phyloP scores from a whole-genome alignment of 768 basidiomycete species.

The Lactarius sp. region DNA sequence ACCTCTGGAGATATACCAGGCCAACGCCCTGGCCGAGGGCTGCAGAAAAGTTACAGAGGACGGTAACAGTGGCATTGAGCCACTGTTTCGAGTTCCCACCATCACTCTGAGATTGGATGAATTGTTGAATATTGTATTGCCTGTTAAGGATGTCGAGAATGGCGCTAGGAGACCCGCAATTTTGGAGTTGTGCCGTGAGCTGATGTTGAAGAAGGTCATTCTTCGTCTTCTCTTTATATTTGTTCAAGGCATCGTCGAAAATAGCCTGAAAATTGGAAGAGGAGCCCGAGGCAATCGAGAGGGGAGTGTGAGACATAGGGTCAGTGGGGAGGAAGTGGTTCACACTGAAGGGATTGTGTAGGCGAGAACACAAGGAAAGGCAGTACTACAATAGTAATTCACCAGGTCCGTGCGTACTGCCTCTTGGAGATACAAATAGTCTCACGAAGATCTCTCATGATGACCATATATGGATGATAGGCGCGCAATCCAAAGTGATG shows the following conservation, averaged over 20 bases:
- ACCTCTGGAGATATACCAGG: background rate
- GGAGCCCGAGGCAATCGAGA: background rate
- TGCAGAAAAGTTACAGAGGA: background rate
- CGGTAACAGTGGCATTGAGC: conserved; percentile 5
- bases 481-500: too few species aligned
- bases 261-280: background rate
- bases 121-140: background rate
- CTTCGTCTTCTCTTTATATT: conserved; percentile 2
- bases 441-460: too few species aligned
- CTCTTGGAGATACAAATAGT: too few species aligned
- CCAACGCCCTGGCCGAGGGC: background rate
- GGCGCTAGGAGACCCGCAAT: background rate
- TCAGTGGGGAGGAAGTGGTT: background rate
- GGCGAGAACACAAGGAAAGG: too few species aligned
- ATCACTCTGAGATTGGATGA: background rate
- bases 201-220: background rate
- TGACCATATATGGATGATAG: too few species aligned
- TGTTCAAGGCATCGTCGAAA: background rate
- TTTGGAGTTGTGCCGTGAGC: background rate
- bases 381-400: too few species aligned
- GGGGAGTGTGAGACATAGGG: background rate
- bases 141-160: background rate
- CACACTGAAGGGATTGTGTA: too few species aligned
- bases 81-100: background rate
- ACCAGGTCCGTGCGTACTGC: too few species aligned